Base-by-base conservation (phyloP, 2,329 filamentous ascomycete genomes). In the Arachnopeziza araneosa region DNA sequence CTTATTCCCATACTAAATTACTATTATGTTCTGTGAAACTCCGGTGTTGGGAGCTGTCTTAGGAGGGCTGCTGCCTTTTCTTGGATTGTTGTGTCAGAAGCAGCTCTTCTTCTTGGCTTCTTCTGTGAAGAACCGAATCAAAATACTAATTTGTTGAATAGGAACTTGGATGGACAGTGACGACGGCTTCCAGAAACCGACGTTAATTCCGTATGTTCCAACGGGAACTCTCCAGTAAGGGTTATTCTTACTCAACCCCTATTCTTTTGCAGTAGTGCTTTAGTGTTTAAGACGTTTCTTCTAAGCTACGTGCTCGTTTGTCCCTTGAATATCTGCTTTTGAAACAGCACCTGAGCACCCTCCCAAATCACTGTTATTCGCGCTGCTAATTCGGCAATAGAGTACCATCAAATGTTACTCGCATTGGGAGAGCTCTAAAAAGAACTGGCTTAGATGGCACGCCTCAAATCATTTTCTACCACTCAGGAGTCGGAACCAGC, bases 381-480 rank as follows among this genome's bases (percentile, higher is more conserved):
- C 17, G 3, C 3, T 44, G 36, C 36, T 44, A 44, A 44, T 17
- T 14, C 17, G 36, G 17, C 17, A 44, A 44, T 12, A 44, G 17
- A 44, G 80, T 81, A 59, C 81, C 86, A 66, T 80, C 68, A 24
- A 86, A 87, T 62, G 82, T 86, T 50, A 85, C 83, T 19, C 80
- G 83, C 23, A 81, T 87, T 58, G 80, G 81, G 14, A 79, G 83
- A 49, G 82, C 81, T 58, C 79, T 87, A 66, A 80, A 79, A 64
- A 77, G 78, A 48, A 74, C 69, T 49, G 81, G 79, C 67, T 73
- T 69, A 36, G 80, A 84, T 68, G 79, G 68, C n/a, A 63, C 58
- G 10, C 75, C 82, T 50, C 83, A 86, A 69, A 79, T 86, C 64
- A 80, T 86, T 59, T 81, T 79, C 66, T 87, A 87, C 68, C 81